A percentile compares a stretch with the other conserved stretches of the same genome.
phyloP scores from a whole-genome alignment of 2,329 filamentous ascomycete species.

The Emmonsia crescens region DNA sequence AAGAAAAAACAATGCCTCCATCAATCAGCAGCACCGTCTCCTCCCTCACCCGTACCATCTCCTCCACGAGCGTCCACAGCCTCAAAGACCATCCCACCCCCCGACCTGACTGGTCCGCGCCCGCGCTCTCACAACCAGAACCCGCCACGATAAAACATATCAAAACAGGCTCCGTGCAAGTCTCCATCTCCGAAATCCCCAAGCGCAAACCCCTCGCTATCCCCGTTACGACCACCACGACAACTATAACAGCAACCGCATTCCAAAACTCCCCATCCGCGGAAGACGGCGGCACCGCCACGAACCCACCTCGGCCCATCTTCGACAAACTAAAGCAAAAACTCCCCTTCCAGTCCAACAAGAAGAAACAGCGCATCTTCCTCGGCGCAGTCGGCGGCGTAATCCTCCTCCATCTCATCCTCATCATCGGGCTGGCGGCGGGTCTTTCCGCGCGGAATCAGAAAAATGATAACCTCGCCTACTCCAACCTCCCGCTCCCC shows the following conservation, averaged over 20 bases:
- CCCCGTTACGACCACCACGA: not conserved
- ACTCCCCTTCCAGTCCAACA: not conserved
- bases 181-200: conserved; percentile 8
- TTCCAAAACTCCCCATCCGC: not conserved
- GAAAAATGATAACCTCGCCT: not conserved
- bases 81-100: not conserved
- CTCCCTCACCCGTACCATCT: not conserved
- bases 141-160: conserved; percentile 5
- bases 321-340: not conserved
- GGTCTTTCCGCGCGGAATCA: conserved; percentile 19
- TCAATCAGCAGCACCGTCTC: conserved; percentile 3
- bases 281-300: not conserved
- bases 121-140: not conserved
- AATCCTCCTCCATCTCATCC: conserved; percentile 17
- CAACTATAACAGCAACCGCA: not conserved
- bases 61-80: not conserved
- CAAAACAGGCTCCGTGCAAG: not conserved
- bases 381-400: conserved; percentile 7
- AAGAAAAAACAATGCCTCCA: not conserved
- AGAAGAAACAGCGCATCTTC: conserved; percentile 8
- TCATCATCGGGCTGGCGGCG: conserved; percentile 26
- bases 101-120: not conserved
- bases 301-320: not conserved
- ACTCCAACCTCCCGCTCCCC: conserved; percentile 41
- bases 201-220: conserved; percentile 13